Base-by-base conservation (phyloP, 116 monocot genomes). In the Iris pallida region DNA sequence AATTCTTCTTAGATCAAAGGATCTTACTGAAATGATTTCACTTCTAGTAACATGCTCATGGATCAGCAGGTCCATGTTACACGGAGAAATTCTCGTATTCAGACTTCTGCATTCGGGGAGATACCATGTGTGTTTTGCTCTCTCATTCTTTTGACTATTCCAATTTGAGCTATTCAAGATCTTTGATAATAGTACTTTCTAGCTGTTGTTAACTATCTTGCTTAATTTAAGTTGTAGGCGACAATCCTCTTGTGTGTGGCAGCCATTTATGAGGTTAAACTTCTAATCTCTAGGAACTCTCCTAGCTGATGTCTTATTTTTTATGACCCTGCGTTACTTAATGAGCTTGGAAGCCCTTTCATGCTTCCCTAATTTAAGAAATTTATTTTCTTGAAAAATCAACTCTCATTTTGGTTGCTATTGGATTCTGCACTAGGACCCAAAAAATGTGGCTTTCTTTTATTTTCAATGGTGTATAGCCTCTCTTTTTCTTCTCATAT, bases 71-170 rank as follows among this genome's bases (percentile, higher is more conserved):
- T 74, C 60, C 56, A 78, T 82, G 74, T 76, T 68, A 64, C 53
- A 53, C 47, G 73, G 76, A 76, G 81, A 74, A 64, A 53, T 49
- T 59, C 56, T 75, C 54, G 65, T 75, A 71, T 57, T 71, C 74
- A 67, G 57, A 67, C 20, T 71, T 60, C 75, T 71, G 66, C 70
- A 70, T 78, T 68, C 54, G 71, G 66, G 76, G 78, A 73, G 53
- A 79, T 77, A 41, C 64, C 76, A 69, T 73, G 76, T 73, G 57
- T 84, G 72, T 79, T 79, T 79, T 72, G 73, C 61, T 55, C 64
- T 58, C 65, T 68, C 83, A 42, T 62, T 68, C 63, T 66, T 71
- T 59, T 59, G 57, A 57, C 43, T 58, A 11, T 75, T 77, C 54
- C 45, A 74, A 55, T 66, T 61, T 76, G 57, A 59, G 45, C 53